Percentiles rank a stretch among this genome's conserved stretches.
phyloP scores from a whole-genome alignment of 2,329 filamentous ascomycete species.

The Colletotrichum lindemuthianum region DNA sequence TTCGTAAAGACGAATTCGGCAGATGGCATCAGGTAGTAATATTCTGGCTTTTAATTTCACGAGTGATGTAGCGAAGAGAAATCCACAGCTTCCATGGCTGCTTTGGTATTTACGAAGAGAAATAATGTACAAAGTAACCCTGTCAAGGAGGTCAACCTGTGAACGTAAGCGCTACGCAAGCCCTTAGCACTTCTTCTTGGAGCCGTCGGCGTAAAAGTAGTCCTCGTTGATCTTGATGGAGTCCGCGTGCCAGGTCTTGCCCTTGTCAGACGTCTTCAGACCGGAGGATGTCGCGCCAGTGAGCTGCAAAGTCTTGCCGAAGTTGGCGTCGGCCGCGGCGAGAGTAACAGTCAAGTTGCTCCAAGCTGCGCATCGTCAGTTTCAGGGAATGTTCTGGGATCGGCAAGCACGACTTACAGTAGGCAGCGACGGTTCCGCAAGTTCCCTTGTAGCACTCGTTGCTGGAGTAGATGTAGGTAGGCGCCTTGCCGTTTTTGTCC shows the following conservation, averaged over 20 bases:
- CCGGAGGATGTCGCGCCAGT: neutral
- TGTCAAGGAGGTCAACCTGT: too few species aligned
- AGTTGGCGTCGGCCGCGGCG: slow-evolving; percentile 3
- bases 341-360: slow-evolving; percentile 6
- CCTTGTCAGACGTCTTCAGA: slow-evolving; percentile 13
- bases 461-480: slow-evolving; percentile 16
- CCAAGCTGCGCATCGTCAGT: neutral
- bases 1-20: too few species aligned
- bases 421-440: slow-evolving; percentile 4
- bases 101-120: too few species aligned
- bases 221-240: slow-evolving; percentile 28
- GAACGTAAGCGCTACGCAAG: too few species aligned
- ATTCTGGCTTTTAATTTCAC: too few species aligned
- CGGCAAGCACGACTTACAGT: neutral
- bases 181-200: slow-evolving; percentile 16
- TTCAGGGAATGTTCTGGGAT: fast-evolving
- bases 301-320: slow-evolving; percentile 9
- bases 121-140: too few species aligned
- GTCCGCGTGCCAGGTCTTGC: slow-evolving; percentile 19
- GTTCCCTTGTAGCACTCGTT: slow-evolving; percentile 17
- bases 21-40: too few species aligned
- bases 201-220: slow-evolving; percentile 21
- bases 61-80: too few species aligned
- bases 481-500: slow-evolving; percentile 8
- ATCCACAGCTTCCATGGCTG: too few species aligned